These are phyloP conservation scores for Amylostereum areolatum DNA, from an alignment of 1,284 basidiomycete species.

Conservation along the genomic window DNA sequence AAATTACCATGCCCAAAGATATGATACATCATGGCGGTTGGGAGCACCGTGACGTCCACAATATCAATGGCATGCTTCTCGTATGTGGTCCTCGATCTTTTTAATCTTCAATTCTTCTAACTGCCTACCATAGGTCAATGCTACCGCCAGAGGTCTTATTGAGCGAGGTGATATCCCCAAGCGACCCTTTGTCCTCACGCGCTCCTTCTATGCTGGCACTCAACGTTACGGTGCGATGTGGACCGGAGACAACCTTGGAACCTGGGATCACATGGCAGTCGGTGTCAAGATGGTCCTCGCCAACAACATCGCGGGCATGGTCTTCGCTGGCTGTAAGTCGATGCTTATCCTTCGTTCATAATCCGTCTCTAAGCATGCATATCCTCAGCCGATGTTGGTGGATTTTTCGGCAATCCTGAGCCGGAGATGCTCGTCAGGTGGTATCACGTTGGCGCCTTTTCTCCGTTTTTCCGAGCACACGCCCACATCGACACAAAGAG, in stretches of 20 bases:
- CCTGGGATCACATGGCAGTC: slow-evolving; percentile 95
- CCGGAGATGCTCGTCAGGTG: slow-evolving; percentile 94
- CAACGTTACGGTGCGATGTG: slow-evolving; percentile 97
- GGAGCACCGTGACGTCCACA: slow-evolving; percentile 97
- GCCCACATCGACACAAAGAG: slow-evolving; percentile 98
- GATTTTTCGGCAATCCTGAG: slow-evolving; percentile 97
- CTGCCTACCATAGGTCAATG: slow-evolving; percentile 57
- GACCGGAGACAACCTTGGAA: slow-evolving; percentile 98
- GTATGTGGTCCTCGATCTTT: slow-evolving; percentile 35
- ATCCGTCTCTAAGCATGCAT: background rate
- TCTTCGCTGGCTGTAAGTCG: slow-evolving; percentile 81
- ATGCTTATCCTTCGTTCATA: background rate
- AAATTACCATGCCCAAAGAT: slow-evolving; percentile 96
- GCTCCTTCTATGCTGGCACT: slow-evolving; percentile 92
- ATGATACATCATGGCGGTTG: slow-evolving; percentile 89
- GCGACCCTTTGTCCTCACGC: slow-evolving; percentile 92
- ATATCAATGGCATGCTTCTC: slow-evolving; percentile 87
- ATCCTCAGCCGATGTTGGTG: slow-evolving; percentile 84
- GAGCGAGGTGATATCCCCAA: slow-evolving; percentile 70
- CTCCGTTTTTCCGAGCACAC: slow-evolving; percentile 98
- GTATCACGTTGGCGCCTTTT: slow-evolving; percentile 93
- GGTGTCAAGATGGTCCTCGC: slow-evolving; percentile 93
- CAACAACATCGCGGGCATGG: slow-evolving; percentile 90
- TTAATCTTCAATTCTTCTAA: background rate
- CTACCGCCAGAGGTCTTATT: slow-evolving; percentile 79